phyloP scores from a whole-genome alignment of 192 early-diverging fungal species.

The Coemansia reversa region DNA sequence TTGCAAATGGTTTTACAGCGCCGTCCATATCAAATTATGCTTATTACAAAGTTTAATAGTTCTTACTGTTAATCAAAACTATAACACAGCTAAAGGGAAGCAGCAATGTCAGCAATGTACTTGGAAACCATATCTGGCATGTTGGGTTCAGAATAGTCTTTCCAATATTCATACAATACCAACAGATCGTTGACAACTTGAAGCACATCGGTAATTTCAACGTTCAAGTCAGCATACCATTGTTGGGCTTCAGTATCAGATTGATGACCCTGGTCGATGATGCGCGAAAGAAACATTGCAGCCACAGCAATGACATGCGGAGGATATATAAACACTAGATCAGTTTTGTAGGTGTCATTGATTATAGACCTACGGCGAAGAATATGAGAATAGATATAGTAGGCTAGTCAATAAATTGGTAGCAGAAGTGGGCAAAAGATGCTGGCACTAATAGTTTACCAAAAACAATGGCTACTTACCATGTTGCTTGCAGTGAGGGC shows the following conservation, averaged over 20 bases:
- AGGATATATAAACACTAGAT: conserved; percentile 79
- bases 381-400: neutral
- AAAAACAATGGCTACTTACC: conserved; percentile 30
- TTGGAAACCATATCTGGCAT: conserved; percentile 44
- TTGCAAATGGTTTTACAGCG: too few relatives aligned
- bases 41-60: too few relatives aligned
- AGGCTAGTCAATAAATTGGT: neutral
- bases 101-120: conserved; percentile 45
- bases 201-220: conserved; percentile 72
- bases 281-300: conserved; percentile 64
- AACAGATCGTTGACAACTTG: conserved; percentile 77
- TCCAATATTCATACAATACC: conserved; percentile 69
- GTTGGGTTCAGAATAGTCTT: conserved; percentile 60
- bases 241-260: conserved; percentile 61
- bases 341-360: conserved; percentile 82
- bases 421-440: neutral
- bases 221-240: conserved; percentile 82
- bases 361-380: conserved; percentile 58
- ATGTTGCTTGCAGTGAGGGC: conserved; percentile 50
- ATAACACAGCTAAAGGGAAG: conserved; percentile 14
- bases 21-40: too few relatives aligned
- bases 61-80: neutral
- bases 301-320: conserved; percentile 87
- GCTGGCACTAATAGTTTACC: too few relatives aligned
- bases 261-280: conserved; percentile 42